Percentiles rank a stretch among this genome's conserved stretches.
Evolutionary conservation across 1,284 basidiomycete genomes (phyloP).

Genomic region (Cryptococcus deneoformans): DNA sequence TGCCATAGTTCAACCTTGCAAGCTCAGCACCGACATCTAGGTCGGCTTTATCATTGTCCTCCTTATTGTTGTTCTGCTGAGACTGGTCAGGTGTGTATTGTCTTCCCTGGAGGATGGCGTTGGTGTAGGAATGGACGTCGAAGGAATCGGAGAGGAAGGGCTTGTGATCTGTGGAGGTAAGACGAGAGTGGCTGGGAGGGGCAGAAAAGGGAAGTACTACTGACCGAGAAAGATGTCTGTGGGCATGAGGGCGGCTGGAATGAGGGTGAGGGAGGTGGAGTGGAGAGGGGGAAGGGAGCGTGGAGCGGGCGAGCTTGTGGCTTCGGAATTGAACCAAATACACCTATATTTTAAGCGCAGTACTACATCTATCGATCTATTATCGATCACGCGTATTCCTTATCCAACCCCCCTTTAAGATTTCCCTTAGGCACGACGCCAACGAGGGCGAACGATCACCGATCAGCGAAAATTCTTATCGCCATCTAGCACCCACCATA

Average conservation of each 20-base stretch:
- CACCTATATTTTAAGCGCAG: too few species aligned
- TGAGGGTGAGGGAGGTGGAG: neutral
- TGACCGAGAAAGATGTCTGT: neutral
- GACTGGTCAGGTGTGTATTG: constrained; percentile 59
- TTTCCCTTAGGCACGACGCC: constrained; percentile 3
- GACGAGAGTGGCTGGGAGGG: neutral
- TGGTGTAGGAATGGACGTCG: constrained; percentile 83
- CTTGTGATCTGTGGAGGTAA: constrained; percentile 35
- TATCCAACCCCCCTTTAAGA: constrained; percentile 7
- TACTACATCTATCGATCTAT: too few species aligned
- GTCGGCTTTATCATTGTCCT: constrained; percentile 48
- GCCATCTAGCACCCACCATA: too few species aligned
- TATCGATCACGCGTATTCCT: neutral
- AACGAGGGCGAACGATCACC: neutral
- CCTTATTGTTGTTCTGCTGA: constrained; percentile 10
- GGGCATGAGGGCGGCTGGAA: neutral
- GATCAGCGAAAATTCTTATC: too few species aligned
- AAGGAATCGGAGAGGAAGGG: constrained; percentile 59
- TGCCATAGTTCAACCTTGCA: constrained; percentile 72
- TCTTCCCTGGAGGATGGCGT: constrained; percentile 76
- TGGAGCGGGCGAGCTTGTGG: neutral
- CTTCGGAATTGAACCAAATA: too few species aligned
- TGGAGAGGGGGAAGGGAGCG: neutral
- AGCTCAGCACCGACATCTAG: constrained; percentile 85
- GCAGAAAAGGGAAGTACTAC: neutral